Percentiles rank a stretch among this genome's conserved stretches.
Evolutionary conservation across 164 flowering plant genomes (phyloP).

Genomic region (Piper longum): DNA sequence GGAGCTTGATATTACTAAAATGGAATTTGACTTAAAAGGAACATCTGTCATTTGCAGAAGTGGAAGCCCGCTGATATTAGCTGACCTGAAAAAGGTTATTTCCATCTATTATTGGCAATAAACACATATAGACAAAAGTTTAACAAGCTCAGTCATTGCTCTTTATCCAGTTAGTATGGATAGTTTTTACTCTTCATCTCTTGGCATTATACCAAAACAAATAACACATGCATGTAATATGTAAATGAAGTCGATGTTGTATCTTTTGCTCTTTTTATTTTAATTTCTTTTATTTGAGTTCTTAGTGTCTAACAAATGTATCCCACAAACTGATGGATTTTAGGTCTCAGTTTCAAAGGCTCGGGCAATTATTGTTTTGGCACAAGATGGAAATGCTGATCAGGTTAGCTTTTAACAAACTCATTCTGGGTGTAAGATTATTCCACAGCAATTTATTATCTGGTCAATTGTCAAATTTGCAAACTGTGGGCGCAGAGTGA

Average conservation of each 20-base stretch:
- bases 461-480: neutral
- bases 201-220: neutral
- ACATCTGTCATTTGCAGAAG: conserved; percentile 82
- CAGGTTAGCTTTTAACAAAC: conserved; percentile 30
- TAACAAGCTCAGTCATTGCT: no score
- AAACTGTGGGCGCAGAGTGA: conserved; percentile 39
- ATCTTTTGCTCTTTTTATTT: no score
- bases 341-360: conserved; percentile 91
- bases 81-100: conserved; percentile 67
- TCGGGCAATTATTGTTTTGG: conserved; percentile 67
- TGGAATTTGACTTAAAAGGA: conserved; percentile 75
- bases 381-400: conserved; percentile 84
- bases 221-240: neutral
- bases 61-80: conserved; percentile 65
- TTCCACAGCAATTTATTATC: neutral
- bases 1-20: conserved; percentile 78
- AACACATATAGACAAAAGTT: neutral
- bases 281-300: no score
- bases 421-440: neutral
- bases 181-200: conserved; percentile 25
- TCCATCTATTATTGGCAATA: neutral
- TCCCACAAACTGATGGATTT: neutral
- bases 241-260: neutral
- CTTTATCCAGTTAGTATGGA: conserved; percentile 50
- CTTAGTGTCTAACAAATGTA: neutral